Conservation (phyloP, 2,329 filamentous ascomycete species). For the Trichoderma endophyticum region DNA sequence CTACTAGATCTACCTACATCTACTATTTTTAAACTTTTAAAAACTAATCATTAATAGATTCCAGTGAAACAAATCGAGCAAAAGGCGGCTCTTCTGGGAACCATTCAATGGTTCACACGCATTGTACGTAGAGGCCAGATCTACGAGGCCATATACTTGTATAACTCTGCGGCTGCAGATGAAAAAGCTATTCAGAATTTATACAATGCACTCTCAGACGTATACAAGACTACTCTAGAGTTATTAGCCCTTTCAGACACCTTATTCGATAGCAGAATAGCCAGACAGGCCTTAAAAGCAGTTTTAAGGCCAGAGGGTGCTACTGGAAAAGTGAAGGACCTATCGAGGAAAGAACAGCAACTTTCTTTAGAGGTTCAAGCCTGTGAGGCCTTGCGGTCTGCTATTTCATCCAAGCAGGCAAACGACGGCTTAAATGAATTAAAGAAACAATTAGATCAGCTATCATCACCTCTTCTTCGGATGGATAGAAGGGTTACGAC, state of each 20-base stretch:
- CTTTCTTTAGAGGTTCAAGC: not conserved
- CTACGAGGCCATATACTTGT: not conserved
- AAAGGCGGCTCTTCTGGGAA: not conserved
- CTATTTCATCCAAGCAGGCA: not conserved
- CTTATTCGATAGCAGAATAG: not conserved
- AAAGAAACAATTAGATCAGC: not conserved
- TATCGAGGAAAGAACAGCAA: not conserved
- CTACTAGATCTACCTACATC: not conserved
- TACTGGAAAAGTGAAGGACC: not conserved
- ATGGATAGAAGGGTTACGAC: not conserved
- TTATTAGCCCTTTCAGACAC: not conserved
- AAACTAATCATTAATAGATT: not conserved
- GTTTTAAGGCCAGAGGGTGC: not conserved
- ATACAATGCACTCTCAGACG: not conserved
- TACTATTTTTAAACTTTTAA: not conserved
- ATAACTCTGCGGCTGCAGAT: not conserved
- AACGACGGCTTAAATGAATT: not conserved
- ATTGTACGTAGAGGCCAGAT: slow-evolving; percentile 10
- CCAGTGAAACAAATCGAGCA: not conserved
- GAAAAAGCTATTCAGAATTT: not conserved
- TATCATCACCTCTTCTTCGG: not conserved
- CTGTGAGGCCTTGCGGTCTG: not conserved
- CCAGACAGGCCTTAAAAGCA: not conserved
- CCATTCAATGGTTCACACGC: not conserved
- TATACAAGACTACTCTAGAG: not conserved